Base-by-base conservation (phyloP, 1,284 basidiomycete genomes). In the Fomitopsis schrenkii region DNA sequence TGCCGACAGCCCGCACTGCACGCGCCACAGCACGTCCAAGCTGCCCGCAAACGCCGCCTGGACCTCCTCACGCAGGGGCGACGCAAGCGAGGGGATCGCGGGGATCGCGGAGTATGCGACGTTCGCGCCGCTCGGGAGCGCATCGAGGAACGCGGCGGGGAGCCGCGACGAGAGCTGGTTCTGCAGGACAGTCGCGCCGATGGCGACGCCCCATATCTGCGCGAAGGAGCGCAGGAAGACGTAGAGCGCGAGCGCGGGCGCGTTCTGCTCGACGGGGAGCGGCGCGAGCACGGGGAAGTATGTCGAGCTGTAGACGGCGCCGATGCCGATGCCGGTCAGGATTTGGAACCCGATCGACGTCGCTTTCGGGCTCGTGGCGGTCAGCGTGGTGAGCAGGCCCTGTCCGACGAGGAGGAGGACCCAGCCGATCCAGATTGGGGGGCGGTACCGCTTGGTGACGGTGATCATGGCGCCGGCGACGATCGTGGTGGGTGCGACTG, bases 381-480 rank as follows among this genome's bases (percentile, higher is more conserved):
- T 68, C 14, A 83, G 63, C 0, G 77, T 71, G 5, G 71, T 74
- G 42, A 82, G 65, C 1, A 79, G 59, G 0, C 75, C 79, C 3
- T 74, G 60, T 0, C 76, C 79, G 38, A 79, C 60, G 19, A 79
- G 64, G 9, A 71, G 65, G 2, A 78, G 44, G 1, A 66, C 64
- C 81, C 81, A 83, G 1, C 76, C 80, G 10, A 76, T 14, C 64
- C 71, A 74, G 28, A 75, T 73, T 56, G 76, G 73, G 0, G 74
- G 74, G 0, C 75, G 67, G 63, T 81, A 81, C 14, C 63, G 63
- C 35, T 74, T 70, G 15, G 66, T 40, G 12, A 69, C 61, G 12
- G 71, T 65, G 26, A 79, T 71, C 10, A 65, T 59, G 5, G 70
- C 57, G 1, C 77, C 76, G 9, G 65, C 66, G 7, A 75, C 35